Base-by-base conservation (phyloP, 768 basidiomycete species). In the Calvatia gigantea region DNA sequence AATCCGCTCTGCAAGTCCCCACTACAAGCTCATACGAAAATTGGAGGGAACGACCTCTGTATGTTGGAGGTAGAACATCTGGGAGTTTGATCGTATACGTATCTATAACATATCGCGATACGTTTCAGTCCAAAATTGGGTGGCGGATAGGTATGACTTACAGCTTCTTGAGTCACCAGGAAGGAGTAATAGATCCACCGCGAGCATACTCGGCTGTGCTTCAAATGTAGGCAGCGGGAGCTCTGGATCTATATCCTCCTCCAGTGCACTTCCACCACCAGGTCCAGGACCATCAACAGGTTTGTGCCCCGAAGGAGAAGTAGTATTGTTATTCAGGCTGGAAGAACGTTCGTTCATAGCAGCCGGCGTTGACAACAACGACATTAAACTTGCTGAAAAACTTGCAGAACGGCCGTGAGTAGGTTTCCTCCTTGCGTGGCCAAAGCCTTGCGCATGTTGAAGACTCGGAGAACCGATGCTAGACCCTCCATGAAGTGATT, bases 1-100 rank as follows among this genome's bases (percentile, higher is more conserved):
- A 58, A 7, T 75, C 73, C 11, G 87, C 83, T 11, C 91, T 80
- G 69, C 89, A 95, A 0, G 91, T 86, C 1, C 94, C 94, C 1
- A 98, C 80, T n/a, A 89, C 77, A 11, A 99, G 81, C 60, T 94
- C 87, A 65, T 98, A 98, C 2, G 88, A 87, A 66, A 99, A 95
- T 63, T 77, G 80, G 57, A 98, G 75, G 2, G 87, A 79, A 41
- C 89, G 85, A 2, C 97, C 96, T 43, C 83, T 81, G 72, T 91
- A 97, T 0, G 94, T 93, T 0, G 97, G 97, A 1, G 97, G 97
- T 0, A 98, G 74, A 54, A 83, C 82, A 9, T 82, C 75, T 0
- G 97, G 96, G 1, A 99, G 73, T 0, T 73, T 70, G 11, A 95
- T 71, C 1, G 81, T 81, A 68, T 97, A 98, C 1, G 85, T 86